These are phyloP conservation scores for Rhodomyrtus psidioides DNA, from an alignment of 441 rosid species.

Conservation along the genomic window DNA sequence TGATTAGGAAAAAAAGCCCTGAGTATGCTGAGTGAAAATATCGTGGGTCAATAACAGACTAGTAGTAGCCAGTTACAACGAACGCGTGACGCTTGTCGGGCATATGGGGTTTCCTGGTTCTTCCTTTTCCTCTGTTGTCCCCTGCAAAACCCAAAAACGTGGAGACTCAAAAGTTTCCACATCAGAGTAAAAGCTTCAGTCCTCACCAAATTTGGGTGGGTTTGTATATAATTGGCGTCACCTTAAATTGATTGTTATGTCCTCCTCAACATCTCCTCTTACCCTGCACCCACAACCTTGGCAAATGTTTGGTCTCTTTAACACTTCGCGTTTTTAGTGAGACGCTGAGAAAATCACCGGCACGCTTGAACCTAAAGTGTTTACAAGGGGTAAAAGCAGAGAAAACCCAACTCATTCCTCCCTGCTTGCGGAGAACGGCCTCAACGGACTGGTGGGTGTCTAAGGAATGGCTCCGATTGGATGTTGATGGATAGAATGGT, in stretches of 20 bases:
- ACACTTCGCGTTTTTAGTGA: not conserved
- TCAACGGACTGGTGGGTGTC: too few species aligned
- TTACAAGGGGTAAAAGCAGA: not conserved
- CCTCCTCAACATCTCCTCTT: not conserved
- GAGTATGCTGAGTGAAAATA: not conserved
- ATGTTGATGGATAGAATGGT: too few species aligned
- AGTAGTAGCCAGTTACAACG: not conserved
- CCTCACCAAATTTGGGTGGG: not conserved
- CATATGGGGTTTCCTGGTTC: not conserved
- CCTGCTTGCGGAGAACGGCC: too few species aligned
- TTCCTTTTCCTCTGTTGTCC: not conserved
- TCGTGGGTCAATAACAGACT: not conserved
- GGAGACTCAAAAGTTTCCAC: not conserved
- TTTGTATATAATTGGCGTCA: not conserved
- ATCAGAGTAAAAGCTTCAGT: not conserved
- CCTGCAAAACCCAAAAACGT: not conserved
- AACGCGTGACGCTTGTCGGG: not conserved
- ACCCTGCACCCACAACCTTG: not conserved
- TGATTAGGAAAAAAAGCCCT: too few species aligned
- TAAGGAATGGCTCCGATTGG: too few species aligned
- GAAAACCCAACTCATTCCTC: too few species aligned
- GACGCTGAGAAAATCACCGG: not conserved
- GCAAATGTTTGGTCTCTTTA: not conserved
- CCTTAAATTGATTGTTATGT: not conserved
- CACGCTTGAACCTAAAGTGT: not conserved